Conservation (phyloP, 805 yeast species). For the Starmerella vitae region DNA sequence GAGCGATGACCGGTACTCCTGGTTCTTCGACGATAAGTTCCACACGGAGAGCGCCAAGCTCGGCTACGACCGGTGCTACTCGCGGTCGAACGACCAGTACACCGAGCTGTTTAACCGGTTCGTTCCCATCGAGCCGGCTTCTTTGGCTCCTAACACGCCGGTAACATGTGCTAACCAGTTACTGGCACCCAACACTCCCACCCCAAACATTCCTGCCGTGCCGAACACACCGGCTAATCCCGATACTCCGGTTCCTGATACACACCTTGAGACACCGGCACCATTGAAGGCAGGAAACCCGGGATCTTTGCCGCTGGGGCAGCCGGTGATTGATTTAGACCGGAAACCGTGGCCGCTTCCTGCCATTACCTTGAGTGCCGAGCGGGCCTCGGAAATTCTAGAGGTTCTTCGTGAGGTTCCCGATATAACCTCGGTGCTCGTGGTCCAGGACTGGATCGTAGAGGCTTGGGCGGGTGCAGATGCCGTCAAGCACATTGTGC, state of each 20-base stretch:
- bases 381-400: conserved; percentile 5
- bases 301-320: neutral
- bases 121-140: neutral
- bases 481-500: conserved; percentile 20
- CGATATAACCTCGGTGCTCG: neutral
- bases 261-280: no score
- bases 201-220: neutral
- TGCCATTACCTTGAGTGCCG: neutral
- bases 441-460: conserved; percentile 4
- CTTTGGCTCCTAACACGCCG: neutral
- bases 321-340: neutral
- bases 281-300: neutral
- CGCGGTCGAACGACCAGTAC: conserved; percentile 6
- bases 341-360: conserved; percentile 1
- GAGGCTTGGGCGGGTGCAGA: conserved; percentile 21
- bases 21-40: conserved; percentile 24
- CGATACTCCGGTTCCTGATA: neutral
- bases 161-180: neutral
- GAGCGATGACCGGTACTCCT: conserved; percentile 16
- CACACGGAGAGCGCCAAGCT: conserved; percentile 17
- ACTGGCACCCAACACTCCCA: neutral
- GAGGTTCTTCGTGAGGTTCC: conserved; percentile 2
- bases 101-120: conserved; percentile 3
- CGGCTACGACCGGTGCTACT: conserved; percentile 23
- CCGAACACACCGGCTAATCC: neutral